Conservation (phyloP, 371 early-diverging fungal genomes). For the Mucor indicus region DNA sequence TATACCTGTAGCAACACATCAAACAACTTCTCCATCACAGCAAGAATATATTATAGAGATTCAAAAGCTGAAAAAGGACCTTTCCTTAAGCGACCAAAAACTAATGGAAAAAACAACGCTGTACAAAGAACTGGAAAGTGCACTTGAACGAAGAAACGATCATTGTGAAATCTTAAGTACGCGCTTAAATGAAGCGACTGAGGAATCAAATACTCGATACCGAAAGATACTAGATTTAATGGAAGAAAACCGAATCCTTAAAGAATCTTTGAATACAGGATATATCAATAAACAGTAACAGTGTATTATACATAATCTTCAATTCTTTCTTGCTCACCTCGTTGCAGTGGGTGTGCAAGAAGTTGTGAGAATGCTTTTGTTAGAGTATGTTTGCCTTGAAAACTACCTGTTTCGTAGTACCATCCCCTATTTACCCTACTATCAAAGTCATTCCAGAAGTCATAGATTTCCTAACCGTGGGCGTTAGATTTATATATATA, state of each 20-base stretch:
- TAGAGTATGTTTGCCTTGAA: conserved; percentile 4
- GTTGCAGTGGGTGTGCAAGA: conserved; percentile 9
- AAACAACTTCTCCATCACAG: background rate
- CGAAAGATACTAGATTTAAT: conserved; percentile 1
- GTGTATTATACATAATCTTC: background rate
- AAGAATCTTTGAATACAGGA: background rate
- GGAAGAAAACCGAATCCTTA: conserved; percentile 3
- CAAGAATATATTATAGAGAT: too few species aligned
- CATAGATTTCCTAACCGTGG: background rate
- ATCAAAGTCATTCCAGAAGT: conserved; percentile 6
- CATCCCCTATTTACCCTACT: conserved; percentile 3
- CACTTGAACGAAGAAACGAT: conserved; percentile 8
- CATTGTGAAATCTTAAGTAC: conserved; percentile 3
- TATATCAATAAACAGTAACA: background rate
- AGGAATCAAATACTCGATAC: conserved; percentile 12
- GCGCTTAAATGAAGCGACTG: background rate
- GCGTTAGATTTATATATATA: background rate
- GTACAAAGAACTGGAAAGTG: conserved; percentile 10
- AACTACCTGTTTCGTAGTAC: conserved; percentile 7
- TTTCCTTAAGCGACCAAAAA: conserved; percentile 5
- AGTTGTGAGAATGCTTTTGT: conserved; percentile 7
- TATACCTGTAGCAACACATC: background rate
- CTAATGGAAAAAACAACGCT: conserved; percentile 8
- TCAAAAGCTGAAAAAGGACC: conserved; percentile 5
- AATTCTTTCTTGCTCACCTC: background rate